Base-by-base conservation (phyloP, 257 asterid genomes). In the Mentha longifolia region DNA sequence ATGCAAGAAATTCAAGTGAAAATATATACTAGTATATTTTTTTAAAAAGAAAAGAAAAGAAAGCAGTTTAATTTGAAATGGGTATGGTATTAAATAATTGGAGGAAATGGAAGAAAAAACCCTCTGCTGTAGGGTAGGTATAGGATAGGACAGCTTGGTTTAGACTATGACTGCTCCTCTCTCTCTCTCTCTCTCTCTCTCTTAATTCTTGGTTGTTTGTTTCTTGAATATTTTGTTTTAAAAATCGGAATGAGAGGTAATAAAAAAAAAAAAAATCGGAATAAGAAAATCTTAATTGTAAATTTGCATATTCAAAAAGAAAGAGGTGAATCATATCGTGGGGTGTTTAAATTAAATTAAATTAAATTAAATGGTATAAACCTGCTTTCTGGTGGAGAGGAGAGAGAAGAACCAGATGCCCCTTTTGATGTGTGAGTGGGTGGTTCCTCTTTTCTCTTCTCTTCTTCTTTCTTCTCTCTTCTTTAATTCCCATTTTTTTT, bases 381-480 rank as follows among this genome's bases (percentile, higher is more conserved):
- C 84, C 80, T 82, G 80, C 90, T 87, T 87, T 85, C 77, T 83
- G 80, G 84, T 66, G 83, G n/a, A n/a, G n/a, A n/a, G n/a, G n/a
- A n/a, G 89, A 63, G 87, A 76, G 86, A 76, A 75, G 92, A 88
- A 84, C 89, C 90, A 78, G 96, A 87, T 87, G 84, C 92, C 88
- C 81, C 84, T 76, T 86, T 81, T 83, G 89, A 86, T 87, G 92
- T 73, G 76, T 85, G 85, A 87, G 95, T 89, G 92, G 91, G 96
- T 89, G 92, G 90, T 87, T 84, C 84, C 62, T 49, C 7, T 65
- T 67, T 80, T 79, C 77, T 77, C 84, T 78, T 74, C 73, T 55
- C 16, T 19, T n/a, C 22, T 7, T 10, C 8, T 20, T 2, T 10
- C 6, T 8, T 50, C 28, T 50, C 56, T 50, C 56, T 35, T 28